These are phyloP conservation scores for Salvia sclarea DNA, from an alignment of 305 asterid species.

Conservation along the genomic window DNA sequence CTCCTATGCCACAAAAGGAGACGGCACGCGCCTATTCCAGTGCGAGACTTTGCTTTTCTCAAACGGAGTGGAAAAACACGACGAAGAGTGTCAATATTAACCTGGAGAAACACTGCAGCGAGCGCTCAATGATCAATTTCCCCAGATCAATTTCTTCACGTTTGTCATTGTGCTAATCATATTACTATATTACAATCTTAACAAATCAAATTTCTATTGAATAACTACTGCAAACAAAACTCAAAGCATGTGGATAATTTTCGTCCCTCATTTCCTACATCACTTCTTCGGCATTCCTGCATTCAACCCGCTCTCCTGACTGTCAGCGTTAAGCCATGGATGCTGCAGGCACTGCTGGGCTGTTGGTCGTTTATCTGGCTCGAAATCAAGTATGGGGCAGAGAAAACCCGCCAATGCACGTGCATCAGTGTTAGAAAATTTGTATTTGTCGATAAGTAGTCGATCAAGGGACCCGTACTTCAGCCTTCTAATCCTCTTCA, in stretches of 20 bases:
- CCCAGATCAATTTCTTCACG: conserved; percentile 33
- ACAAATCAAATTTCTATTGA: conserved; percentile 41
- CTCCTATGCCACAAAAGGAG: conserved; percentile 16
- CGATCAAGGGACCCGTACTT: conserved; percentile 69
- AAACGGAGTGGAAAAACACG: conserved; percentile 16
- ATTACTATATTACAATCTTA: conserved; percentile 38
- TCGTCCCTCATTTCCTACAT: conserved; percentile 33
- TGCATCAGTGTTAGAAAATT: conserved; percentile 62
- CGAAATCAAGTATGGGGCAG: conserved; percentile 76
- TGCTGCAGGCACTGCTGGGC: conserved; percentile 86
- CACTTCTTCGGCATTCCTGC: conserved; percentile 54
- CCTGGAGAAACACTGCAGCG: conserved; percentile 27
- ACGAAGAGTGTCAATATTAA: conserved; percentile 23
- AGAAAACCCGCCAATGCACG: conserved; percentile 66
- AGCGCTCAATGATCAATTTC: conserved; percentile 30
- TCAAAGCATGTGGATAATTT: conserved; percentile 36
- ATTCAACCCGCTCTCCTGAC: conserved; percentile 43
- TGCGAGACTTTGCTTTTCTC: conserved; percentile 18
- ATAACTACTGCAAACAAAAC: conserved; percentile 41
- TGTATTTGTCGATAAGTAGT: conserved; percentile 66
- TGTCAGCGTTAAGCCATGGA: conserved; percentile 61
- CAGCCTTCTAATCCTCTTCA: conserved; percentile 89
- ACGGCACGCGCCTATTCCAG: background rate
- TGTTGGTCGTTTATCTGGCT: conserved; percentile 87
- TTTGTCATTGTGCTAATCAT: conserved; percentile 39